Percentiles rank a stretch among this genome's conserved stretches.
phyloP scores from a whole-genome alignment of 1,139 yeast genomes.

The Taphrina communis region DNA sequence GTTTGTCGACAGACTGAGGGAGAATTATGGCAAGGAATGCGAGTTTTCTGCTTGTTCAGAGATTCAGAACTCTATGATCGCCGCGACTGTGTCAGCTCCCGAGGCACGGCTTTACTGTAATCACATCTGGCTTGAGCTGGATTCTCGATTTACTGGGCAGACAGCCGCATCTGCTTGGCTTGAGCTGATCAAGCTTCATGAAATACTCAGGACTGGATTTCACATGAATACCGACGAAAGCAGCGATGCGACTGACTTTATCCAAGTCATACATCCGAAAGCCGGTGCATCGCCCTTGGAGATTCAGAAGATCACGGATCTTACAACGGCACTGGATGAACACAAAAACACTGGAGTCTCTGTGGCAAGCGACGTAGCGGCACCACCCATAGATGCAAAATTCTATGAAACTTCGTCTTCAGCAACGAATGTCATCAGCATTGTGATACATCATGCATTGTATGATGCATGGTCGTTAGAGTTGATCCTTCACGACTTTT shows the following conservation, averaged over 20 bases:
- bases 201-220: constrained; percentile 47
- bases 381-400: constrained; percentile 42
- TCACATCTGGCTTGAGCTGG: constrained; percentile 27
- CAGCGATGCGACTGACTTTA: constrained; percentile 26
- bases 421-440: constrained; percentile 6
- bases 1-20: not conserved
- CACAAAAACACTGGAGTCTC: constrained; percentile 17
- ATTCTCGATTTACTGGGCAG: not conserved
- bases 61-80: constrained; percentile 45
- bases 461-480: constrained; percentile 48
- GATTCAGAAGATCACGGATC: not conserved
- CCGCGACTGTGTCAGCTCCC: constrained; percentile 40
- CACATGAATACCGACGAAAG: not conserved
- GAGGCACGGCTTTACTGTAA: constrained; percentile 43
- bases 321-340: not conserved
- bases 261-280: constrained; percentile 43
- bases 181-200: constrained; percentile 42
- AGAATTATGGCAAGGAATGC: constrained; percentile 9
- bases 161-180: constrained; percentile 37
- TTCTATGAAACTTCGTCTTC: not conserved
- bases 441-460: constrained; percentile 46
- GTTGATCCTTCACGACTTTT: constrained; percentile 41
- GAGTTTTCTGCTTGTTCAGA: constrained; percentile 40
- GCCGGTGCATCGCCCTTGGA: not conserved
- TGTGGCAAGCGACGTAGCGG: constrained; percentile 12